Evolutionary conservation across 2,329 filamentous ascomycete species (phyloP).

Genomic region (Helotiales sp.): DNA sequence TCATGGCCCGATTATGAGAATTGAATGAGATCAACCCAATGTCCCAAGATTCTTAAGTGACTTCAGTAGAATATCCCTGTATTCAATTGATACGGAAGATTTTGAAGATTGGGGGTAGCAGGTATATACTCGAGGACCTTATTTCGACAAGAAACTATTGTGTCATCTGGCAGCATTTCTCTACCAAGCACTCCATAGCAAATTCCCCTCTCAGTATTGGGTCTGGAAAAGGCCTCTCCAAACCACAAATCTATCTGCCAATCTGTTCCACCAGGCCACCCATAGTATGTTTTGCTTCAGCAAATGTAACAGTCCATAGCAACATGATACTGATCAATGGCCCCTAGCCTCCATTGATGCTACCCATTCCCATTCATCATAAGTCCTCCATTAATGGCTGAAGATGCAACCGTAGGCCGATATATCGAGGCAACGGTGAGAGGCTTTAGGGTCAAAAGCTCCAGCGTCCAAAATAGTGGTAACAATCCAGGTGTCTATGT

Average conservation of each 20-base stretch:
- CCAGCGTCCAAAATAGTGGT: neutral
- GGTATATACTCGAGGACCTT: no score
- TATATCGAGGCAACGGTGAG: neutral
- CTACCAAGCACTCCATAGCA: no score
- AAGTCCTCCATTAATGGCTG: neutral
- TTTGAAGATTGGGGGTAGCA: no score
- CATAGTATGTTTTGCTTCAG: neutral
- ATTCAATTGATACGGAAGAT: no score
- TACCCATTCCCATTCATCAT: neutral
- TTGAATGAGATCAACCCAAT: no score
- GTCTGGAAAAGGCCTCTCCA: neutral
- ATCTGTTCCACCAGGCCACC: neutral
- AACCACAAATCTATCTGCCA: neutral
- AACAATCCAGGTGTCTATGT: neutral
- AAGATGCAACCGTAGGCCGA: neutral
- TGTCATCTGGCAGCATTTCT: no score
- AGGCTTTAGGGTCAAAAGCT: neutral
- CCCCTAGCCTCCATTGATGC: neutral
- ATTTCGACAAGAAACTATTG: no score
- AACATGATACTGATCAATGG: neutral
- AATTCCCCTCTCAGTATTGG: no score
- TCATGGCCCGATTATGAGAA: no score
- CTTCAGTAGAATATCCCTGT: no score
- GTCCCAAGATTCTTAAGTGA: no score
- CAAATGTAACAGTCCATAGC: neutral